Conservation (phyloP, 1,139 yeast genomes). For the Taiozyma sp. region DNA sequence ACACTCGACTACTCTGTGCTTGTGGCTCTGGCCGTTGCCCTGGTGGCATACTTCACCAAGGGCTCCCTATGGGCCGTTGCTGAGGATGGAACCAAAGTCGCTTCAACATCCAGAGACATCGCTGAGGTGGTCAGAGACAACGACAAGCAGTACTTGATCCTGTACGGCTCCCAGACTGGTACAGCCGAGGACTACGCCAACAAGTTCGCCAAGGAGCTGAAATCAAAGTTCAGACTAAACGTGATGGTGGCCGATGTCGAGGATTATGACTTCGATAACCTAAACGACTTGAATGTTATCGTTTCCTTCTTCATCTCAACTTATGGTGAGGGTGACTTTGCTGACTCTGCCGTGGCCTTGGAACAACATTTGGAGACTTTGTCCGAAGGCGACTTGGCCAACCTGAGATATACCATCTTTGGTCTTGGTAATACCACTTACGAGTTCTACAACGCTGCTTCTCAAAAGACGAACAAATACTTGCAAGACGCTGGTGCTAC, state of each 20-base stretch:
- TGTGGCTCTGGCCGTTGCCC: constrained; percentile 56
- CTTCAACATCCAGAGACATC: constrained; percentile 48
- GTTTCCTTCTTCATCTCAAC: constrained; percentile 82
- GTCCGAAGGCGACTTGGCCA: constrained; percentile 57
- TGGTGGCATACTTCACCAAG: constrained; percentile 61
- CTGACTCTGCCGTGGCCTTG: constrained; percentile 85
- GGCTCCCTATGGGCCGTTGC: constrained; percentile 51
- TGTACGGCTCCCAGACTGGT: constrained; percentile 97
- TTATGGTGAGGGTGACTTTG: constrained; percentile 98
- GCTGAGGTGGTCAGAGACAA: constrained; percentile 55
- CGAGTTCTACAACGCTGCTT: constrained; percentile 84
- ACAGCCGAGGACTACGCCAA: constrained; percentile 98
- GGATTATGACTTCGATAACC: constrained; percentile 76
- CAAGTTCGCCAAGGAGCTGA: constrained; percentile 83
- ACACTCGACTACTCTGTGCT: constrained; percentile 67
- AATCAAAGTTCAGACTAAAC: constrained; percentile 73
- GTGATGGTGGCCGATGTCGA: constrained; percentile 88
- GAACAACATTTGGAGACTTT: constrained; percentile 46
- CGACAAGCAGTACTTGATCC: constrained; percentile 71
- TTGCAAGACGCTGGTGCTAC: constrained; percentile 61
- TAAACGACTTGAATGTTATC: constrained; percentile 54
- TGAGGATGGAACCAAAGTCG: constrained; percentile 34
- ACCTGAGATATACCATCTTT: constrained; percentile 65
- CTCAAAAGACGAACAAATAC: constrained; percentile 50
- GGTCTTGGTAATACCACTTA: constrained; percentile 94